Percentiles rank a stretch among this genome's conserved stretches.
These are phyloP conservation scores for Sistotremastrum suecicum DNA, from an alignment of 768 basidiomycete species.

Conservation along the genomic window DNA sequence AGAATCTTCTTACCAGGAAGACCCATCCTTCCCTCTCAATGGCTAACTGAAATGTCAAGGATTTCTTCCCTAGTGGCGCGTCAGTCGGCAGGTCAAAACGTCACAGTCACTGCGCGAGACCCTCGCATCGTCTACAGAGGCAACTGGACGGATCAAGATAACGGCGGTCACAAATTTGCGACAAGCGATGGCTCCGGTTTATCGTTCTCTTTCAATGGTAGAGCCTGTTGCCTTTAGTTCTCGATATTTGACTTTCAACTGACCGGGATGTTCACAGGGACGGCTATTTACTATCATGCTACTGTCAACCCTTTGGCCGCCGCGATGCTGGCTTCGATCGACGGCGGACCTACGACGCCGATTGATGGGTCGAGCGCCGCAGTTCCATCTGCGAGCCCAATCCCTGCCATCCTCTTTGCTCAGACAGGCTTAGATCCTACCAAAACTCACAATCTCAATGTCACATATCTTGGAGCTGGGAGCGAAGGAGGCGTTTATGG, in stretches of 20 bases:
- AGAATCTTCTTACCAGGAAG: too few species aligned
- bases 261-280: not conserved
- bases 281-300: not conserved
- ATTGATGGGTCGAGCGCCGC: too few species aligned
- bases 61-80: too few species aligned
- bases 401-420: not conserved
- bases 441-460: not conserved
- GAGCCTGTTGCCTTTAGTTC: not conserved
- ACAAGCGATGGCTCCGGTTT: not conserved
- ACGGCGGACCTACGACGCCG: too few species aligned
- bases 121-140: not conserved
- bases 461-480: not conserved
- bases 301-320: not conserved
- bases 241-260: not conserved
- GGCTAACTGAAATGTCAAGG: too few species aligned
- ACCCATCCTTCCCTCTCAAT: too few species aligned
- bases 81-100: too few species aligned
- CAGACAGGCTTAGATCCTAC: not conserved
- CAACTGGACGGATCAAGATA: not conserved
- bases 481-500: not conserved
- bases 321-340: not conserved
- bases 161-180: not conserved
- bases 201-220: constrained; percentile 1
- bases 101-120: not conserved
- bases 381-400: not conserved